Base-by-base conservation (phyloP, 257 asterid genomes). In the Echites panduratus region DNA sequence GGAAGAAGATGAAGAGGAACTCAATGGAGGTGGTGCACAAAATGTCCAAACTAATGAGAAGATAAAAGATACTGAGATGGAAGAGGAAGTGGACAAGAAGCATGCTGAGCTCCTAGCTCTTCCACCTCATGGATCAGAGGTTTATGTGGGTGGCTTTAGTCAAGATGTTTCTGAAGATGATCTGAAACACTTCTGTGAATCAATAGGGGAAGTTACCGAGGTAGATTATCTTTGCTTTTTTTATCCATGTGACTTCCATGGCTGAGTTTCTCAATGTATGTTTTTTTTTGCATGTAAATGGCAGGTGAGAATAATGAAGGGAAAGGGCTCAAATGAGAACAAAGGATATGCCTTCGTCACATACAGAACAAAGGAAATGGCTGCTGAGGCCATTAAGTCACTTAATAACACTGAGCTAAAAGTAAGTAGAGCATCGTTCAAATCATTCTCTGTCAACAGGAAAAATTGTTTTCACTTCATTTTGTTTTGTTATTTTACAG, bases 291-390 rank as follows among this genome's bases (percentile, higher is more conserved):
- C 79, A 56, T 76, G 79, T 73, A 49, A 68, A 84, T 69, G 73
- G 57, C 89, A 94, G 98, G 95, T 94, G 54, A 87, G 98, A 87
- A 84, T 94, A 84, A 94, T 94, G 98, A 91, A 88, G 86, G 97
- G 90, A 70, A 94, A 92, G 82, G 95, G 87, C 81, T 75, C 95
- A 43, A 78, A 77, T 73, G 97, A 91, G 82, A 91, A 94, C 84
- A 94, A 91, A 82, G 97, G 97, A 20, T 94, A 91, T 77, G 96
- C 97, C 45, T 94, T 94, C 89, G 94, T 94, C 73, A 94, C 97
- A 35, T 91, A 86, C 83, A 87, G 92, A 80, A 86, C 87, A 57
- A 89, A 89, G 82, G 98, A 94, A 66, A 82, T 87, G 85, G 99
- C 99, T 57, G 80, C 93, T 38, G 90, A 87, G 83, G 98, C 99